Evolutionary conservation across 441 rosid genomes (phyloP).

Genomic region (Gossypium laxum): DNA sequence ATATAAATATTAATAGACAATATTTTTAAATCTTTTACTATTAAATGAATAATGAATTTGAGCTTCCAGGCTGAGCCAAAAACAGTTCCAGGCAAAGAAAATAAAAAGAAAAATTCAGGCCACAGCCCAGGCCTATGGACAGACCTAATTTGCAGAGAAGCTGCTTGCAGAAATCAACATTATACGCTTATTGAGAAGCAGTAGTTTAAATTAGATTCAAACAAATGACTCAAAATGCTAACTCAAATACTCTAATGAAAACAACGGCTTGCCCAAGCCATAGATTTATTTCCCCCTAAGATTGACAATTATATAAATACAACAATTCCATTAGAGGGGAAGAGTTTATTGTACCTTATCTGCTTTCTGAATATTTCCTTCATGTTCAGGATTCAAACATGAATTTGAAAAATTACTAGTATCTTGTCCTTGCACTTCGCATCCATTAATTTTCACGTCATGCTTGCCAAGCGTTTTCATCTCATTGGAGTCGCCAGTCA

Average conservation of each 20-base stretch:
- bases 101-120: too few species aligned
- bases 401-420: conserved; percentile 17
- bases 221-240: neutral
- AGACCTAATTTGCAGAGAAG: conserved; percentile 13
- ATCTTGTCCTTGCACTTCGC: conserved; percentile 10
- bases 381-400: conserved; percentile 12
- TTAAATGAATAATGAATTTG: too few species aligned
- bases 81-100: too few species aligned
- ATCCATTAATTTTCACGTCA: conserved; percentile 14
- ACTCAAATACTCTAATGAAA: neutral
- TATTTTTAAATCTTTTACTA: too few species aligned
- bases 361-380: conserved; percentile 10
- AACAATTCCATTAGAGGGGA: neutral
- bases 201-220: conserved; percentile 2
- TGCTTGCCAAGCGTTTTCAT: conserved; percentile 13
- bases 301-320: neutral
- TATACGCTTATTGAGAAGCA: conserved; percentile 4
- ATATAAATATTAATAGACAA: too few species aligned
- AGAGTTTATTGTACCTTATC: conserved; percentile 17
- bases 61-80: too few species aligned
- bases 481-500: conserved; percentile 1
- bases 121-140: too few species aligned
- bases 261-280: neutral
- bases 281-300: neutral
- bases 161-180: conserved; percentile 25